A percentile compares a stretch with the other conserved stretches of the same genome.
Evolutionary conservation across 2,329 filamentous ascomycete genomes (phyloP).

Genomic region (Nemania bipapillata): DNA sequence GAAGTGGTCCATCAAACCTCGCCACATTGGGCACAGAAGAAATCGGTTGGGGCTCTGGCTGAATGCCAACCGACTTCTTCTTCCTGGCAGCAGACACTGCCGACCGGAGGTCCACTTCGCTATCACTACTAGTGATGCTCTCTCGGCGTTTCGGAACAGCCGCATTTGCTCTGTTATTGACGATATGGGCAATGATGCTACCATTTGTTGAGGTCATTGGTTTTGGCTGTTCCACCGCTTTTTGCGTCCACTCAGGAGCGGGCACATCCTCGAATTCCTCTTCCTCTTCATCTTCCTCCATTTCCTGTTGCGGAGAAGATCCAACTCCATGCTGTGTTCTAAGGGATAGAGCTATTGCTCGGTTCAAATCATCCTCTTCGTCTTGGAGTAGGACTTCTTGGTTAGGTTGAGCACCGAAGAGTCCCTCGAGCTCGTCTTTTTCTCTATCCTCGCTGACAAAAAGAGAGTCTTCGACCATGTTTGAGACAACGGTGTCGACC

Average conservation of each 20-base stretch:
- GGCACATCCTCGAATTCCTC: constrained; percentile 63
- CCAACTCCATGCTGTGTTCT: constrained; percentile 66
- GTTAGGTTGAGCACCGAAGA: constrained; percentile 40
- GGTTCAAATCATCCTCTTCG: constrained; percentile 73
- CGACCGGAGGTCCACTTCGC: constrained; percentile 82
- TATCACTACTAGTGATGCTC: constrained; percentile 71
- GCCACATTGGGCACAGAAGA: constrained; percentile 63
- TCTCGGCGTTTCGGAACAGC: constrained; percentile 62
- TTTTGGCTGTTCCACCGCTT: constrained; percentile 61
- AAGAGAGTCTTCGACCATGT: constrained; percentile 65
- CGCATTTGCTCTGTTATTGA: constrained; percentile 77
- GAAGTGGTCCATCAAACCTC: constrained; percentile 81
- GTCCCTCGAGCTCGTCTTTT: constrained; percentile 36
- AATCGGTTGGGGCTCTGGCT: constrained; percentile 39
- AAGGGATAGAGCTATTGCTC: constrained; percentile 86
- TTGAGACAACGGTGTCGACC: constrained; percentile 40
- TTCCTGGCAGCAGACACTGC: constrained; percentile 75
- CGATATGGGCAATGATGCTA: constrained; percentile 75
- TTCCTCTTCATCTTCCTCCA: constrained; percentile 55
- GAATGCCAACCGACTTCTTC: constrained; percentile 57
- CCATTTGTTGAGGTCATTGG: constrained; percentile 65
- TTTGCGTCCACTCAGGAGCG: constrained; percentile 67
- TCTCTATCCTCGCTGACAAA: constrained; percentile 59
- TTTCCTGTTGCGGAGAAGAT: constrained; percentile 42
- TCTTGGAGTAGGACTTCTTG: constrained; percentile 55